phyloP scores from a whole-genome alignment of 23 red algal genomes.

The Porphyridium purpureum region DNA sequence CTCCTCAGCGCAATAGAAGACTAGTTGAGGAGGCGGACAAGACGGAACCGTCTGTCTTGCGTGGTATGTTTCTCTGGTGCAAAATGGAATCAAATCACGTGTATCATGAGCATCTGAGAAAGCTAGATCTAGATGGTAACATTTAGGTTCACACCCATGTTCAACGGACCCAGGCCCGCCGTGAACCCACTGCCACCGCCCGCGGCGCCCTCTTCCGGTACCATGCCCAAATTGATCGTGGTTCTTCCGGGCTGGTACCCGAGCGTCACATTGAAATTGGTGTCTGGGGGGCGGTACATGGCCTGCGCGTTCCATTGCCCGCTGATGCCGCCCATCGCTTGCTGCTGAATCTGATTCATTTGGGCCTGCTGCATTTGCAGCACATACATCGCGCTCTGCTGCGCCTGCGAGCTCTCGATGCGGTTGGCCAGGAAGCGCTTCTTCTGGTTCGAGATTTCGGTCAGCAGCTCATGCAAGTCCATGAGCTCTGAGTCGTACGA shows the following conservation, averaged over 20 bases:
- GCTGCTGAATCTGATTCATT: constrained; percentile 80
- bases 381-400: constrained; percentile 83
- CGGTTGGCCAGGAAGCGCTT: constrained; percentile 59
- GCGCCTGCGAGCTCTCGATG: constrained; percentile 60
- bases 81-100: too few relatives aligned
- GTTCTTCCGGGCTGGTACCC: constrained; percentile 79
- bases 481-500: constrained; percentile 51
- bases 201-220: constrained; percentile 80
- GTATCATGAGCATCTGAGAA: too few relatives aligned
- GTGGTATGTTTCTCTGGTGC: too few relatives aligned
- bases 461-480: constrained; percentile 91
- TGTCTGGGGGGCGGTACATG: constrained; percentile 91
- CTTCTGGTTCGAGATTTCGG: constrained; percentile 78
- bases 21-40: too few relatives aligned
- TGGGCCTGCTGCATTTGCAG: constrained; percentile 96
- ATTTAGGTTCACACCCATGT: constrained; percentile 82
- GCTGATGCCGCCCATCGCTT: constrained; percentile 61
- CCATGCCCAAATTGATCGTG: constrained; percentile 84
- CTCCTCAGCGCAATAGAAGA: too few relatives aligned
- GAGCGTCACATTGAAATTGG: constrained; percentile 86
- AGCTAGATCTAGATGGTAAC: constrained; percentile 61
- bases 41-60: too few relatives aligned
- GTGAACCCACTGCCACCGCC: constrained; percentile 84
- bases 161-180: constrained; percentile 58
- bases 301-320: constrained; percentile 89